These are phyloP conservation scores for Solanum hybrid DNA, from an alignment of 305 asterid genomes.

Conservation along the genomic window DNA sequence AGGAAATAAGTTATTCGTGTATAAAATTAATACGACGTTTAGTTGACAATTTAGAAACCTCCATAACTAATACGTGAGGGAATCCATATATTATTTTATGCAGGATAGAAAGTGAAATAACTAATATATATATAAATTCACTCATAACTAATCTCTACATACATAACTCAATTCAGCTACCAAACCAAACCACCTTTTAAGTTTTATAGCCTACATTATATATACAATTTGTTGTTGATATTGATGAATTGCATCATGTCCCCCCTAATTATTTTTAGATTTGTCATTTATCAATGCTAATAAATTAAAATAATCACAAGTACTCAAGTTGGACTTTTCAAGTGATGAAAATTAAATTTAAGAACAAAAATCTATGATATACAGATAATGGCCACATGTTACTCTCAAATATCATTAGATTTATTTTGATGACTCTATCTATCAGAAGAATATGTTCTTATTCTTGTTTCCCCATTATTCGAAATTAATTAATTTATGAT, in stretches of 20 bases:
- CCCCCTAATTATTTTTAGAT: not conserved
- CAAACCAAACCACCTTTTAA: not conserved
- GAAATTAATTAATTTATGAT: not conserved
- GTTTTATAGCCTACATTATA: not conserved
- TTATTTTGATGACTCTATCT: not conserved
- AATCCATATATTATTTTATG: too few species aligned
- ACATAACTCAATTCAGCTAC: not conserved
- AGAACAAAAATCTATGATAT: not conserved
- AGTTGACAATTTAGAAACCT: not conserved
- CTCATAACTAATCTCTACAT: not conserved
- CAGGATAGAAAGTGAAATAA: too few species aligned
- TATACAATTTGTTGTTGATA: not conserved
- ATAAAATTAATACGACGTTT: too few species aligned
- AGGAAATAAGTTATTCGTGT: too few species aligned
- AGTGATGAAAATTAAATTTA: not conserved
- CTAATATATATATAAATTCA: too few species aligned
- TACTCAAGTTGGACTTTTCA: not conserved
- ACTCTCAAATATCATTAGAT: not conserved
- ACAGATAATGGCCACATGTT: not conserved
- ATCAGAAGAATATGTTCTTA: not conserved
- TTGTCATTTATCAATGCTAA: not conserved
- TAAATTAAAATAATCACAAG: not conserved
- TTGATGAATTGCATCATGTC: not conserved
- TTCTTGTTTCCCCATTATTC: not conserved
- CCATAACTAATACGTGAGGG: too few species aligned